Conservation (phyloP, 441 rosid genomes). For the Croton laevigatus region DNA sequence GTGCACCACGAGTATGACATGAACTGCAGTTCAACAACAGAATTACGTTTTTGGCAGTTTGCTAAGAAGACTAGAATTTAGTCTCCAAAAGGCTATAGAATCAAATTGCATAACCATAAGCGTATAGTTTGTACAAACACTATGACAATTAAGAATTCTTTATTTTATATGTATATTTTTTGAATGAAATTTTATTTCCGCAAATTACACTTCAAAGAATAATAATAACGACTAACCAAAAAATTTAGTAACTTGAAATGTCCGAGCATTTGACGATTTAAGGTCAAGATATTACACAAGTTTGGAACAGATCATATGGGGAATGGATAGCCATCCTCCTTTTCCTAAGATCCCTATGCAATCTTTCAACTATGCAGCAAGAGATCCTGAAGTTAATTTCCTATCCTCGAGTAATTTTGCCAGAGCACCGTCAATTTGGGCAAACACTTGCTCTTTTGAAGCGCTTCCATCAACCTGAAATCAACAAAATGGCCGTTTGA, state of each 20-base stretch:
- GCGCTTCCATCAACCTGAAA: constrained; percentile 70
- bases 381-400: constrained; percentile 39
- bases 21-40: neutral
- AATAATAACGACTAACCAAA: neutral
- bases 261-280: neutral
- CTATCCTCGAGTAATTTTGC: constrained; percentile 44
- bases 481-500: neutral
- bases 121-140: neutral
- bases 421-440: constrained; percentile 49
- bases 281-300: neutral
- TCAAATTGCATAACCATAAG: neutral
- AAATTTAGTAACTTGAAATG: neutral
- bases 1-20: neutral
- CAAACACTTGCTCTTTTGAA: constrained; percentile 61
- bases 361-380: constrained; percentile 32
- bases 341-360: neutral
- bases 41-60: neutral
- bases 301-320: constrained; percentile 9
- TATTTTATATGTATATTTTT: neutral
- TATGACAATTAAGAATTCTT: neutral
- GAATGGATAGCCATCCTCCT: constrained; percentile 5
- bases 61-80: neutral
- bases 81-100: neutral
- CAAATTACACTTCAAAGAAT: constrained; percentile 14
- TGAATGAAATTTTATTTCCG: neutral